Conservation (phyloP, 1,139 yeast genomes). For the Pichia cactophila region DNA sequence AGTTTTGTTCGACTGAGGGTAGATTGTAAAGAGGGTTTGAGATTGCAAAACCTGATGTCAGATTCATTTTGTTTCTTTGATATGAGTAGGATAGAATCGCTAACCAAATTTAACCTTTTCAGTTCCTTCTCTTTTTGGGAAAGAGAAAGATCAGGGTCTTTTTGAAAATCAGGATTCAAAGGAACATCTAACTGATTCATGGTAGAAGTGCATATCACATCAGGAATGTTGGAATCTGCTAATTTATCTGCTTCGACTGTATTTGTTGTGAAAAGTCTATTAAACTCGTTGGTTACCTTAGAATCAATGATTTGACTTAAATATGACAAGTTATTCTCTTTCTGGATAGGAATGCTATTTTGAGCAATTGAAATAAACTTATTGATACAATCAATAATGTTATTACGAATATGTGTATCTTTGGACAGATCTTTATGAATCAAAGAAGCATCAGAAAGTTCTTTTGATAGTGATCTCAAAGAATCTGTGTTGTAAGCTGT, state of each 20-base stretch:
- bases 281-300: conserved; percentile 16
- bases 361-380: conserved; percentile 10
- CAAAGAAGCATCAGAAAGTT: not conserved
- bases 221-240: conserved; percentile 19
- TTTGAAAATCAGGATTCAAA: conserved; percentile 8
- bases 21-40: not conserved
- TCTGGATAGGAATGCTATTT: conserved; percentile 11
- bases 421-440: conserved; percentile 1
- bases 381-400: conserved; percentile 8
- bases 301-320: conserved; percentile 17
- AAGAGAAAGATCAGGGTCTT: conserved; percentile 4
- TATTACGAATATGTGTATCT: not conserved
- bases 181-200: conserved; percentile 22
- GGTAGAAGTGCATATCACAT: conserved; percentile 21
- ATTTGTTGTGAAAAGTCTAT: conserved; percentile 8
- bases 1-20: not conserved
- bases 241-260: not conserved
- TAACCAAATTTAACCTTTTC: not conserved
- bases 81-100: not conserved
- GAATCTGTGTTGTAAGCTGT: not conserved
- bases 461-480: not conserved
- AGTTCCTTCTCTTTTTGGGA: not conserved
- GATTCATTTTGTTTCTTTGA: not conserved
- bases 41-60: not conserved
- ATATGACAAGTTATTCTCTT: conserved; percentile 14